Conservation (phyloP, 805 yeast genomes). For the Starmerella potacharoeniae region DNA sequence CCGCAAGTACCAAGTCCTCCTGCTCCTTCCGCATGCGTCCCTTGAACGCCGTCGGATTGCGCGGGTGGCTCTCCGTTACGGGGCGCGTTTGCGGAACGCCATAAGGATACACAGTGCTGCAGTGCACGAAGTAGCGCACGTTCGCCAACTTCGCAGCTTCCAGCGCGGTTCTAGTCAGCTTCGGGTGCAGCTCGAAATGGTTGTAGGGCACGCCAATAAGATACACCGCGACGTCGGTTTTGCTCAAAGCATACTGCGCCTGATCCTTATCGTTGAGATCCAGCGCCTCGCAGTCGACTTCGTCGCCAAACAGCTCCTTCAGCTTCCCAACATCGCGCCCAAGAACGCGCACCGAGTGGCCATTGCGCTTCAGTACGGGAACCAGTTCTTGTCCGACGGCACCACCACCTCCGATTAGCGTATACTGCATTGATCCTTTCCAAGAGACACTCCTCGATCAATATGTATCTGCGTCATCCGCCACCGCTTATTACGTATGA, state of each 20-base stretch:
- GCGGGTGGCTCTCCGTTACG: background rate
- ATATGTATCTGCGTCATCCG: too few species aligned
- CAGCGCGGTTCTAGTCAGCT: background rate
- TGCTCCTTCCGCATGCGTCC: background rate
- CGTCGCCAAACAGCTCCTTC: background rate
- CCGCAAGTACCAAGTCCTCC: background rate
- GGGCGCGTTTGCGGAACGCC: background rate
- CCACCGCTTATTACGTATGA: too few species aligned
- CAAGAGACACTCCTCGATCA: too few species aligned
- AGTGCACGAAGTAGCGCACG: background rate
- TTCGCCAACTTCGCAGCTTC: background rate
- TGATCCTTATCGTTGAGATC: background rate
- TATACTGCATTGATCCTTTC: background rate
- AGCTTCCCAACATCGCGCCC: background rate
- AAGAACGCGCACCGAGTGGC: background rate
- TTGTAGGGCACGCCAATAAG: background rate
- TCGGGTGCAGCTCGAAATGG: background rate
- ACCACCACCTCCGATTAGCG: constrained; percentile 1
- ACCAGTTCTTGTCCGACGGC: background rate
- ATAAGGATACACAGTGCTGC: background rate
- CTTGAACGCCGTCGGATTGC: background rate
- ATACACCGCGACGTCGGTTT: background rate
- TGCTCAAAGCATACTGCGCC: background rate
- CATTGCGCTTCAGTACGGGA: background rate
- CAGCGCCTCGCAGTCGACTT: background rate